Conservation (phyloP, 306 rosid species). For the Lathyrus aphaca region DNA sequence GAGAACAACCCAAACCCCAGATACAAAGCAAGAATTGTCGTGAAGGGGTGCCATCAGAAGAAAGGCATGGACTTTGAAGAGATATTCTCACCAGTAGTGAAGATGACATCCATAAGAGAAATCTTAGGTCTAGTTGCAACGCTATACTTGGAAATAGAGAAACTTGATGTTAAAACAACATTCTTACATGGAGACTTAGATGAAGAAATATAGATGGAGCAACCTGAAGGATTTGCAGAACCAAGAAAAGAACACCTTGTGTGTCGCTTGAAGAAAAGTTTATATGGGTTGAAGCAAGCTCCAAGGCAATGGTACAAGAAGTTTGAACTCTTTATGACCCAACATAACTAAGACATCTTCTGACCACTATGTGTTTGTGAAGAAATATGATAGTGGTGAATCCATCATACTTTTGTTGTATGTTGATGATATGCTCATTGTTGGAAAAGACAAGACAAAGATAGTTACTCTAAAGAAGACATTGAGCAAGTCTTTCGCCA, state of each 20-base stretch:
- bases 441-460: not conserved
- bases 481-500: too few species aligned
- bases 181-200: too few species aligned
- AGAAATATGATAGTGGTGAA: not conserved
- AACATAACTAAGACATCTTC: not conserved
- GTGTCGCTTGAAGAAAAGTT: not conserved
- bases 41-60: not conserved
- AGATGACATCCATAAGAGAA: not conserved
- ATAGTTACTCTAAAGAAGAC: too few species aligned
- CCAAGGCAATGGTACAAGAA: not conserved
- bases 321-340: not conserved
- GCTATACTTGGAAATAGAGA: not conserved
- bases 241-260: too few species aligned
- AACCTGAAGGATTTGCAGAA: too few species aligned
- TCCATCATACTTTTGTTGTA: too few species aligned
- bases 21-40: not conserved
- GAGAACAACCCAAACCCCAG: not conserved
- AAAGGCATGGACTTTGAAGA: not conserved
- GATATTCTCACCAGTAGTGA: not conserved
- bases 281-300: too few species aligned
- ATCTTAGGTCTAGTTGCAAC: not conserved
- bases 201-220: too few species aligned
- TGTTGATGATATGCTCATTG: not conserved
- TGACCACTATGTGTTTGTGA: constrained; percentile 7
- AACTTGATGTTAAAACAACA: too few species aligned